A percentile compares a stretch with the other conserved stretches of the same genome.
phyloP scores from a whole-genome alignment of 2,329 filamentous ascomycete species.

The Fusarium anthophilum region DNA sequence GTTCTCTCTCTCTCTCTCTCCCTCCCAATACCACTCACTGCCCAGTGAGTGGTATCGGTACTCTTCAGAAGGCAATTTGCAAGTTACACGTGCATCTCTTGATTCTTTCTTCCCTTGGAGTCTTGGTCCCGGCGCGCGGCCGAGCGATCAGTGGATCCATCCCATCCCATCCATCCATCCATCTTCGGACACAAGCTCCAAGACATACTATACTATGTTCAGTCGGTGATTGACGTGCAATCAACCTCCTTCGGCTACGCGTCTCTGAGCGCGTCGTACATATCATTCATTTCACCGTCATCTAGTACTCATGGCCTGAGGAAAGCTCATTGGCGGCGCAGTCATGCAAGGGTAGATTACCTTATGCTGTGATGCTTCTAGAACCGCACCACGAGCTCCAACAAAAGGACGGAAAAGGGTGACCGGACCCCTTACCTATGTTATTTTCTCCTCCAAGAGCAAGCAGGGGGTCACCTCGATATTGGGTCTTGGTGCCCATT shows the following conservation, averaged over 20 bases:
- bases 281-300: conserved; percentile 23
- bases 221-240: conserved; percentile 20
- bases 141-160: conserved; percentile 38
- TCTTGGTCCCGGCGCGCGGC: conserved; percentile 20
- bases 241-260: conserved; percentile 12
- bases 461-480: conserved; percentile 26
- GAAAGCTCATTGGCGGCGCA: conserved; percentile 31
- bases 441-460: conserved; percentile 18
- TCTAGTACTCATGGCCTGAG: conserved; percentile 13
- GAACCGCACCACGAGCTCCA: conserved; percentile 29
- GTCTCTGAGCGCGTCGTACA: conserved; percentile 24
- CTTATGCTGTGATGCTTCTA: conserved; percentile 36
- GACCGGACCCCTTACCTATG: background rate
- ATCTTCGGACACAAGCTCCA: background rate
- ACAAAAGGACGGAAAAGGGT: conserved; percentile 19
- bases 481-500: conserved; percentile 8
- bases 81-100: conserved; percentile 31
- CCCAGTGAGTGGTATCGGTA: conserved; percentile 34
- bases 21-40: conserved; percentile 26
- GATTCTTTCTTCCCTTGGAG: conserved; percentile 11
- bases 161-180: conserved; percentile 8
- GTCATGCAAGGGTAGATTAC: conserved; percentile 36
- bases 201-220: background rate
- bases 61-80: conserved; percentile 11
- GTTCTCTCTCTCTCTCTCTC: conserved; percentile 1